Conservation (phyloP, 768 basidiomycete species). For the Daedalea quercina region DNA sequence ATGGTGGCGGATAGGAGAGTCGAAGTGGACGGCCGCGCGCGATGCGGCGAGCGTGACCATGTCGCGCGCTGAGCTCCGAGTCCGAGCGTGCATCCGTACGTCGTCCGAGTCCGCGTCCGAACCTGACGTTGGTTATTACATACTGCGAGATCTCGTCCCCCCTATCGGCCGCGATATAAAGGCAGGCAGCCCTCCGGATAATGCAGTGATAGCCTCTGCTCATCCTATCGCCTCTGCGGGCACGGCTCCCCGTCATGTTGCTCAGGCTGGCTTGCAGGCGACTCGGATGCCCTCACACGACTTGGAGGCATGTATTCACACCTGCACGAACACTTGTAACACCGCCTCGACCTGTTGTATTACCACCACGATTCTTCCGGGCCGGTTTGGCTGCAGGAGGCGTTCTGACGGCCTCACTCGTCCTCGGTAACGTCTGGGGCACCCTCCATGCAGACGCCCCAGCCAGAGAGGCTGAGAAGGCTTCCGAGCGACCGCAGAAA, state of each 20-base stretch:
- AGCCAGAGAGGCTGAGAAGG: not conserved
- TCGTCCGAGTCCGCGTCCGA: too few species aligned
- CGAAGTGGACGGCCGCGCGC: too few species aligned
- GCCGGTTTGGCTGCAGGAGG: slow-evolving; percentile 5
- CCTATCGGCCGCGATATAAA: too few species aligned
- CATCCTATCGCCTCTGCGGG: not conserved
- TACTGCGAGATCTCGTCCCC: too few species aligned
- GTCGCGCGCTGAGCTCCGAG: too few species aligned
- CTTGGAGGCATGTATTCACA: not conserved
- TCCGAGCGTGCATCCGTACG: too few species aligned
- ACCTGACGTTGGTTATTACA: too few species aligned
- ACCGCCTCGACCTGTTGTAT: not conserved
- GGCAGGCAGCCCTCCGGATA: not conserved
- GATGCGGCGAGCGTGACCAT: too few species aligned
- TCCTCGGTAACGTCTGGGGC: slow-evolving; percentile 7
- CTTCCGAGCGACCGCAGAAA: slow-evolving; percentile 5
- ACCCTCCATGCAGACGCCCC: slow-evolving; percentile 20
- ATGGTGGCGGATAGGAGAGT: too few species aligned
- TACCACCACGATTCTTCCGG: slow-evolving; percentile 2
- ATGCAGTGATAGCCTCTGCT: not conserved
- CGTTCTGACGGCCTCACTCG: slow-evolving; percentile 8
- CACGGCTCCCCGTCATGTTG: not conserved
- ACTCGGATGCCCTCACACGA: not conserved
- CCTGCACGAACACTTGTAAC: slow-evolving; percentile 3
- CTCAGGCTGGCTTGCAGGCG: not conserved